phyloP scores from a whole-genome alignment of 192 early-diverging fungal genomes.

The Rhizoclosmatium sp. region DNA sequence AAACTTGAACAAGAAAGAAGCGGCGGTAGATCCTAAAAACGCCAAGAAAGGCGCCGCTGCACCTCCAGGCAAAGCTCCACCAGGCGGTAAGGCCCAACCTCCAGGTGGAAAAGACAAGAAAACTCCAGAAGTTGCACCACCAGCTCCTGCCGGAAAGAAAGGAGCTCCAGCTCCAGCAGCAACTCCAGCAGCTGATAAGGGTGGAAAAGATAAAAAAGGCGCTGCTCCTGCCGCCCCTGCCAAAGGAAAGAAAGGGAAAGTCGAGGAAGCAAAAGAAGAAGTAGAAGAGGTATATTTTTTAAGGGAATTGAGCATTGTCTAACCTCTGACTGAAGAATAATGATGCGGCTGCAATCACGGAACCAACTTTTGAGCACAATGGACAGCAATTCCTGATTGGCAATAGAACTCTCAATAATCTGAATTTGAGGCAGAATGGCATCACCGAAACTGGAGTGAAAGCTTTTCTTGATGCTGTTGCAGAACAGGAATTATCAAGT shows the following conservation, averaged over 20 bases:
- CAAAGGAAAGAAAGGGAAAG: slow-evolving; percentile 54
- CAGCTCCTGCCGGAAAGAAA: slow-evolving; percentile 23
- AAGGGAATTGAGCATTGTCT: not conserved
- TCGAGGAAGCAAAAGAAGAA: slow-evolving; percentile 61
- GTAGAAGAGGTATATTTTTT: slow-evolving; percentile 44
- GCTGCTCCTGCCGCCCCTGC: slow-evolving; percentile 54
- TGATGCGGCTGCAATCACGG: slow-evolving; percentile 29
- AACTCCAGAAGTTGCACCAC: slow-evolving; percentile 26
- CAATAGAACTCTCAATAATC: slow-evolving; percentile 56
- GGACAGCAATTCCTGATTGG: slow-evolving; percentile 60
- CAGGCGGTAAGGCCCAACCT: not conserved
- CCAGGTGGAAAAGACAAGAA: slow-evolving; percentile 34
- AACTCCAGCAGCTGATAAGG: slow-evolving; percentile 4
- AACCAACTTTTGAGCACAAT: slow-evolving; percentile 64
- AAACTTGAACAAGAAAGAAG: slow-evolving; percentile 28
- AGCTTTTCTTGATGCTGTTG: slow-evolving; percentile 48
- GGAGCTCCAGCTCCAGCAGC: slow-evolving; percentile 36
- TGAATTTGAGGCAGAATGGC: slow-evolving; percentile 53
- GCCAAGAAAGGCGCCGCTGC: slow-evolving; percentile 40
- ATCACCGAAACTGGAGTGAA: slow-evolving; percentile 54
- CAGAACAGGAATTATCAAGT: slow-evolving; percentile 52
- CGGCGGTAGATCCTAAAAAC: slow-evolving; percentile 22
- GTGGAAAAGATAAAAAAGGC: slow-evolving; percentile 50
- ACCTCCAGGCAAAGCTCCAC: slow-evolving; percentile 19
- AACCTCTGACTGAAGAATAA: slow-evolving; percentile 17